Percentiles rank a stretch among this genome's conserved stretches.
Evolutionary conservation across 2,329 filamentous ascomycete species (phyloP).

Genomic region (Ascochyta clinopodiicola): DNA sequence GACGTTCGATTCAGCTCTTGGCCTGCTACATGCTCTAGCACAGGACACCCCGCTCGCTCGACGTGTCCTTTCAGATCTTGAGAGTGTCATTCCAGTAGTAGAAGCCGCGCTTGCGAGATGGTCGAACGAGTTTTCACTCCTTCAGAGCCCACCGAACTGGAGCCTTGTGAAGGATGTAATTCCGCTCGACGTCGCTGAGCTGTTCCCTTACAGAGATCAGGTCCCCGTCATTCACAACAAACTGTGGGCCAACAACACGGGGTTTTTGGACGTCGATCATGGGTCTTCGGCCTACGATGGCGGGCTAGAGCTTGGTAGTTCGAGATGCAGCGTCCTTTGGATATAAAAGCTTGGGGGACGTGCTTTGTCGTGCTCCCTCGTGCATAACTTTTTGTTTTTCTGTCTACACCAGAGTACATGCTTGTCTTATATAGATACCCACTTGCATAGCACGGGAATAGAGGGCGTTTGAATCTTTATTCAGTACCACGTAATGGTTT

Average conservation of each 20-base stretch:
- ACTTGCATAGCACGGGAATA: not conserved
- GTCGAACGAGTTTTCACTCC: not conserved
- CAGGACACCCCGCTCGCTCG: slow-evolving; percentile 23
- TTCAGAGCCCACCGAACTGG: not conserved
- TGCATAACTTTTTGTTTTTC: not conserved
- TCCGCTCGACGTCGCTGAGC: slow-evolving; percentile 21
- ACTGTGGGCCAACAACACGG: not conserved
- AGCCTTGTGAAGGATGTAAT: slow-evolving; percentile 5
- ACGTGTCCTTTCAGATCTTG: slow-evolving; percentile 32
- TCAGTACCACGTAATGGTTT: not conserved
- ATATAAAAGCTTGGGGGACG: not conserved
- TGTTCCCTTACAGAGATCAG: slow-evolving; percentile 32
- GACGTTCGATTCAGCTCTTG: slow-evolving; percentile 20
- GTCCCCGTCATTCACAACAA: not conserved
- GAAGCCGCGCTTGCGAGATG: slow-evolving; percentile 3
- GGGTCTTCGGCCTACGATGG: not conserved
- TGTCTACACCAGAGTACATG: not conserved
- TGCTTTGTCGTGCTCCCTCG: not conserved
- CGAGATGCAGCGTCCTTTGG: not conserved
- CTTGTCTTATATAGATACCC: slow-evolving; percentile 3
- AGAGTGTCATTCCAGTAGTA: slow-evolving; percentile 19
- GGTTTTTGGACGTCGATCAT: not conserved
- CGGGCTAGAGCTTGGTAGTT: not conserved
- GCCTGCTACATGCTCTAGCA: slow-evolving; percentile 25
- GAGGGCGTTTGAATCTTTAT: not conserved